Base-by-base conservation (phyloP, 139 green algal genomes). In the Haematococcus lacustris region DNA sequence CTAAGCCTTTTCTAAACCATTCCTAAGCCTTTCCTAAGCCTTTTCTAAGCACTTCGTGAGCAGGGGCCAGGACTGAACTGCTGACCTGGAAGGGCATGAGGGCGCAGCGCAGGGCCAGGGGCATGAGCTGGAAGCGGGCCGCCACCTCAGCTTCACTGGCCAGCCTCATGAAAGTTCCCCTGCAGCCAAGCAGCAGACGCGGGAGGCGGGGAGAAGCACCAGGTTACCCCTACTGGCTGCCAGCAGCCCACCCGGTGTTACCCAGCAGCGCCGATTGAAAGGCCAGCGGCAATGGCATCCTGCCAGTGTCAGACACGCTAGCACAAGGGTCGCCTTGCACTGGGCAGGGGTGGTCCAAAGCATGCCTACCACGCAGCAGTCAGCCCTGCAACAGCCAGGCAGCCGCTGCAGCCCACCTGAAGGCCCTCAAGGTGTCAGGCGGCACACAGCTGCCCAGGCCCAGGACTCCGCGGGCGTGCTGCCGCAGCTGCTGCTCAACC, bases 51-150 rank as follows among this genome's bases (percentile, higher is more conserved):
- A 64, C 37, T 39, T 28, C 3, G 5, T 34, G n/a, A 40, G 3
- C 32, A 34, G 25, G 33, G 51, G 25, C 37, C 21, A 40, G 33
- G 51, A 32, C 37, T 32, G 17, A 25, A 9, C 37, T 13, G 2
- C 39, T 61, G 26, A 70, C 57, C 76, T 92, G 85, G 63, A 89
- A 89, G 35, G 83, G 82, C 77, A 92, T 77, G 28, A 92, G 81
- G 3, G 85, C 85, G 1, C 21, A 26, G 25, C 68, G 43, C 73
- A 96, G 78, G 47, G 77, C 73, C 1, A 40, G 35, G 0, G 91
- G 89, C 75, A 93, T 82, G 34, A 62, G 40, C 32, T 53, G 39
- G 35, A 88, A 82, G 1, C 76, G 69, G 21, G 39, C 65, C 28
- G 80, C 61, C 17, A 91, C 84, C 70, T 92, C 84, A 30, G 33